Evolutionary conservation across 2,329 filamentous ascomycete genomes (phyloP), one percentile per base, ranked within the genome.

Genomic region (Canariomyces notabilis): DNA sequence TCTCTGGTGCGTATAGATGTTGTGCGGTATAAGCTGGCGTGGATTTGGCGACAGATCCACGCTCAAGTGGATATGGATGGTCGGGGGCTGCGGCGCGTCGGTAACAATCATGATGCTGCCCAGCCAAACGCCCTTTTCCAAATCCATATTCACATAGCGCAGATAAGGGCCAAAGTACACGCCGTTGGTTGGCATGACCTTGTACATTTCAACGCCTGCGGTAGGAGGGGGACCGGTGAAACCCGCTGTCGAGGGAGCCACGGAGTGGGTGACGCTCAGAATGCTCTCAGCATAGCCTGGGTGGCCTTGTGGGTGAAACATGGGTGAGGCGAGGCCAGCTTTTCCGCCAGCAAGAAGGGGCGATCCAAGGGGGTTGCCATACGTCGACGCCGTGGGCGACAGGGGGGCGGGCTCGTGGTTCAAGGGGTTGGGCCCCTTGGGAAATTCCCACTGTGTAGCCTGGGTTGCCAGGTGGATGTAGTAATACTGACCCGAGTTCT

Each of bases 161-260:
- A 98, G 72, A 62, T 97, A 97, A 0, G 93, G 93, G 0, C 93
- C 93, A 67, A 98, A 98, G 68, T 98, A 98, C 2, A 98, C 93
- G 4, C 89, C 89, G 57, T 98, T 98, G 0, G 89, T 95, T 1
- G 93, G 90, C 46, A 85, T 82, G 33, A 96, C 82, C 63, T 93
- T 93, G 73, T 95, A 98, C 74, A 95, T 82, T 53, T 96, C 91
- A 5, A 97, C 86, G 12, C 93, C 93, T 42, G 88, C 87, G 57
- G 79, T 83, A 6, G 90, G 88, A 8, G 89, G 89, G n/a, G 90
- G 90, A 0, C 89, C 90, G 3, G 83, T 84, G 61, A 96, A 95
- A 1, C 88, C 89, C n/a, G 82, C 78, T 4, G 85, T 77, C 0
- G 84, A 87, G 0, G 89, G 87, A 5, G 85, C 84, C 14, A 85